Base-by-base conservation (phyloP, 2,329 filamentous ascomycete species). In the Fusarium piperis region DNA sequence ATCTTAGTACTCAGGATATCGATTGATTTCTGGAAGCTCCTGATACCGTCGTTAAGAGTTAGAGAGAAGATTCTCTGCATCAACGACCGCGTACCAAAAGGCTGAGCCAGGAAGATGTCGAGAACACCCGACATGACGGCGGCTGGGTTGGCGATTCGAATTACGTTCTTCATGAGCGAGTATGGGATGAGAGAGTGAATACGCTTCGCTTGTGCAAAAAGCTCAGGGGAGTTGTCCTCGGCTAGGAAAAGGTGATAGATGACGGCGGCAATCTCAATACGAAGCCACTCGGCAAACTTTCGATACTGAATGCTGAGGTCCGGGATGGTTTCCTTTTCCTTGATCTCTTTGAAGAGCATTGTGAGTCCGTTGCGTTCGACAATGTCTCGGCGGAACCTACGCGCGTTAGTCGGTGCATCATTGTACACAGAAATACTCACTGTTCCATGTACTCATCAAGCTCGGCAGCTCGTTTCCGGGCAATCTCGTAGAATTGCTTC, bases 361-460 rank as follows among this genome's bases (percentile, higher is more conserved):
- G 95, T 97, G 41, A 99, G 87, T 10, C 96, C 96, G 80, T 98
- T 94, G 66, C 83, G 83, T 76, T 90, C 88, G n/a, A 91, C 85
- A 63, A 90, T 91, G 74, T 92, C 90, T 70, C 89, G 89, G 9
- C 90, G 89, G 79, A 92, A 92, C 65, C 87, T 89, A 44, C 15
- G 20, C 2, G 16, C 10, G 70, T 81, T 56, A 81, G 74, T 39
- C 41, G 13, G 23, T 11, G 30, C 15, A 16, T 35, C 2, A 7
- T n/a, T 28, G 8, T 39, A 12, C 8, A 7, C 6, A 20, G 15
- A 3, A 16, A 38, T 10, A 68, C 91, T 81, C 82, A 94, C 91
- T 97, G 83, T 82, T 99, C 96, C 96, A 99, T 99, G 79, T 98
- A 98, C 26, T 97, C 93, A 81, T 99, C 96, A 57, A 99, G 86